Base-by-base conservation (phyloP, 2,329 filamentous ascomycete species). In the Immersiporthe knoxdaviesiana region DNA sequence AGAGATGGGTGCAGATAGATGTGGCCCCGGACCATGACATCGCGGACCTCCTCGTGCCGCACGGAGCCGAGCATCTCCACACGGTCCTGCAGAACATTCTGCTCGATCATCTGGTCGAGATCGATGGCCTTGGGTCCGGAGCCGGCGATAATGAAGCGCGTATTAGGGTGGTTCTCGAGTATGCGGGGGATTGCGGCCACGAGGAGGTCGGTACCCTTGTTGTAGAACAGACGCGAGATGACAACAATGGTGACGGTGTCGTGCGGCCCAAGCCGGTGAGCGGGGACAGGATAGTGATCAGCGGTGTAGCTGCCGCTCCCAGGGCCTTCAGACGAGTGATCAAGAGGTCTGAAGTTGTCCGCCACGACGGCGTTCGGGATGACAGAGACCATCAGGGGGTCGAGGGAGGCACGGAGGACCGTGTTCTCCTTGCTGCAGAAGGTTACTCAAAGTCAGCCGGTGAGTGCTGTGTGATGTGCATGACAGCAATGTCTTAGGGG, bases 311-410 rank as follows among this genome's bases (percentile, higher is more conserved):
- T 76, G 73, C 52, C 78, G 73, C 39, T 77, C 12, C 54, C 39
- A 27, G 68, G 35, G 18, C 69, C 44, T 61, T 74, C 70, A 50
- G 74, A 65, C 10, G 70, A 78, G 72, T 85, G 84, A 66, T 85
- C 85, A 2, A 92, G 79, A 0, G 95, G 96, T 65, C 90, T 89
- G 77, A 99, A 99, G 81, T 97, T 97, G 76, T 97, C 94, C 14
- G 97, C 94, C 1, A 99, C 97, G 1, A 99, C 92, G 12, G 96
- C 96, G 74, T 99, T 99, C 18, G 96, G 96, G 69, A 99, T 98
- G 50, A 97, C 96, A 0, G 95, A 98, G 30, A 99, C 96, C 90
- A 97, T 97, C 32, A 97, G 84, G 1, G 96, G 97, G 76, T 99
- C 97, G 1, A 99, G 87, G 0, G 95, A 97, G 4, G 96, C 96